Evolutionary conservation across 1,284 basidiomycete species (phyloP).

Genomic region (Singerocomus rubriflavus): DNA sequence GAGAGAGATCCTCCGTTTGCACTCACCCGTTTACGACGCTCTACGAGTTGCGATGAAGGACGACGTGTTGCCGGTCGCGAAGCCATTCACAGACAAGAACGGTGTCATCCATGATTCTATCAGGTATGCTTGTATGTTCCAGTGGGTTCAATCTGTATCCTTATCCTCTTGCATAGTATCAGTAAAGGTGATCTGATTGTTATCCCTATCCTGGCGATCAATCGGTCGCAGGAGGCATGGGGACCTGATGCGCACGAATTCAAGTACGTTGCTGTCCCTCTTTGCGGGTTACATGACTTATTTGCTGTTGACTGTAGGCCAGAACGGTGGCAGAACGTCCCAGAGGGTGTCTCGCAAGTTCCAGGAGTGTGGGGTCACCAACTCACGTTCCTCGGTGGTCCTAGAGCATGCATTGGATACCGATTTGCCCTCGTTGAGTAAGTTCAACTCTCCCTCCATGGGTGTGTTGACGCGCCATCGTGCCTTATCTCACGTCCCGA

Average conservation of each 20-base stretch:
- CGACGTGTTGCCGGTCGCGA: constrained; percentile 54
- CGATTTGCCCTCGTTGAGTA: constrained; percentile 71
- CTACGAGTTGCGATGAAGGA: constrained; percentile 53
- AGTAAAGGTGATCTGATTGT: constrained; percentile 36
- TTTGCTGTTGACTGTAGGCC: constrained; percentile 36
- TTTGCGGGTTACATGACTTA: not conserved
- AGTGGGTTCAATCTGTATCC: not conserved
- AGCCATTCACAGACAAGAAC: constrained; percentile 40
- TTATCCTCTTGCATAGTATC: constrained; percentile 26
- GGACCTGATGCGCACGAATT: constrained; percentile 43
- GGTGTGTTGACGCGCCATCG: not conserved
- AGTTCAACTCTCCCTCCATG: constrained; percentile 18
- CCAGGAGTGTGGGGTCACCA: constrained; percentile 61
- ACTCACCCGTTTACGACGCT: constrained; percentile 57
- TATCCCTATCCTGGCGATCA: constrained; percentile 40
- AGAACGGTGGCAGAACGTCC: constrained; percentile 56
- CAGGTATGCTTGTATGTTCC: constrained; percentile 9
- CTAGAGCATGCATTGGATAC: constrained; percentile 67
- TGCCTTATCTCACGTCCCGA: not conserved
- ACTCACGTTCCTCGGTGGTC: constrained; percentile 60
- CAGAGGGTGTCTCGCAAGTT: constrained; percentile 42
- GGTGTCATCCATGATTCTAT: constrained; percentile 35
- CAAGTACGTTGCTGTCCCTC: constrained; percentile 7
- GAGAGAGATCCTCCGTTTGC: constrained; percentile 65
- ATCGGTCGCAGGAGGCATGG: constrained; percentile 43